Evolutionary conservation across 495 filamentous ascomycete species (phyloP), one percentile per base, ranked within the genome.

Genomic region (Viridothelium virens): DNA sequence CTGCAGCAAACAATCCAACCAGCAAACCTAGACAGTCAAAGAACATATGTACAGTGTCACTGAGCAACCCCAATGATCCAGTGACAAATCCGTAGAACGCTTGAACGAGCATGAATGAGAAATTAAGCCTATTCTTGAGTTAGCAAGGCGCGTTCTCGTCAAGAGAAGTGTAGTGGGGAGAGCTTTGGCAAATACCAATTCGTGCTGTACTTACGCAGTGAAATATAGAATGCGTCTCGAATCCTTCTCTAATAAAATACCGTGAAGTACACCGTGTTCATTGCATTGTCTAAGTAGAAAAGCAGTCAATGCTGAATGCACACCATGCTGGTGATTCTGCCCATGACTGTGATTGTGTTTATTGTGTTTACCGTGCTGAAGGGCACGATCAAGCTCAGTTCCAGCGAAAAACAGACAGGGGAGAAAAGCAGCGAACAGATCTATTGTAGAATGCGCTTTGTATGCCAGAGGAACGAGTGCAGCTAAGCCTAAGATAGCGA

Each of bases 21-120:
- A 89, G 87, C 31, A 99, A 82, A 25, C 94, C 94, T 14, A 96
- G 83, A 69, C 94, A 99, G 75, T 99, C 94, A 69, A 99, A 99
- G 74, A 99, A 95, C 94, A 99, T 99, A 77, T 99, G 94, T 67
- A 99, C 95, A 72, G 91, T 96, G 76, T 99, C 94, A 70, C 91
- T 96, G 3, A 99, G 86, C 2, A 99, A 82, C 1, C 94, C 94
- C 6, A 99, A 82, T 1, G 95, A 97, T 64, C 94, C 92, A 5
- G 92, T 96, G 12, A 91, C 74, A 69, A 94, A 92, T 39, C 94
- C 94, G 73, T 99, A 99, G 39, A 90, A 89, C 25, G 93, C 87
- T 73, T 99, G 94, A 2, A 97, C 85, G 14, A 91, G 79, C 94
- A 99, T 99, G 75, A 99, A 99, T 1, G 79, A 78, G 64, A 99